These are phyloP conservation scores for Wickerhamomyces chaumierensis DNA, from an alignment of 805 yeast species.

Conservation along the genomic window DNA sequence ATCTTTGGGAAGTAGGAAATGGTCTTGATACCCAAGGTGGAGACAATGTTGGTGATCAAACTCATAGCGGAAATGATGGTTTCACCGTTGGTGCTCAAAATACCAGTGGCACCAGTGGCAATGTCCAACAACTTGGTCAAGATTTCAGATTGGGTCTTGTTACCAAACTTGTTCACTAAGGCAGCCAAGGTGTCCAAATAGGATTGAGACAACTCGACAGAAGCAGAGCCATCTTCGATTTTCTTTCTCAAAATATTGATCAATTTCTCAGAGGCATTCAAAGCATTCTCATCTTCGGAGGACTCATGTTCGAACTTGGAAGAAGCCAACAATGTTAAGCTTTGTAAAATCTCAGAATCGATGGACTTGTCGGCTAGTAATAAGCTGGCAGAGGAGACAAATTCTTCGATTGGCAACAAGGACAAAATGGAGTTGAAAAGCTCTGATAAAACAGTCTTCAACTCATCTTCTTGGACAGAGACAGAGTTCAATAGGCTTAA, in stretches of 20 bases:
- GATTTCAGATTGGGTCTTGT: conserved; percentile 32
- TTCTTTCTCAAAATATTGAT: conserved; percentile 38
- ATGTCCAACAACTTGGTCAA: conserved; percentile 38
- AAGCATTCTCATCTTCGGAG: conserved; percentile 35
- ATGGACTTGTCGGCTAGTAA: conserved; percentile 22
- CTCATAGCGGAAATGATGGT: conserved; percentile 63
- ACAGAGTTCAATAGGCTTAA: conserved; percentile 11
- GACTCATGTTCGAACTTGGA: conserved; percentile 63
- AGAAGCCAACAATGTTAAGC: conserved; percentile 50
- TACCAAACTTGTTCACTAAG: conserved; percentile 53
- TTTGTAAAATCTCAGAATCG: conserved; percentile 41
- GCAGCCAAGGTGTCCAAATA: conserved; percentile 58
- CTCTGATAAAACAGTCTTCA: conserved; percentile 26
- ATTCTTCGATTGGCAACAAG: conserved; percentile 65
- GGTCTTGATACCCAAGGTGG: conserved; percentile 72
- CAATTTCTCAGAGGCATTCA: conserved; percentile 38
- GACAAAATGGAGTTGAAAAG: conserved; percentile 54
- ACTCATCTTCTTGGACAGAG: conserved; percentile 9
- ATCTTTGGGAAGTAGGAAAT: conserved; percentile 80
- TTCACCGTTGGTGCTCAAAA: conserved; percentile 45
- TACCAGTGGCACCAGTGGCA: conserved; percentile 41
- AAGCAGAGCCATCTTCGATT: conserved; percentile 13
- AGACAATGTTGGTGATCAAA: conserved; percentile 58
- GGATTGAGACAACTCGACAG: conserved; percentile 47
- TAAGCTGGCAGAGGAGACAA: conserved; percentile 49